Base-by-base conservation (phyloP, 78 protist species). In the Andalucia godoyi region DNA sequence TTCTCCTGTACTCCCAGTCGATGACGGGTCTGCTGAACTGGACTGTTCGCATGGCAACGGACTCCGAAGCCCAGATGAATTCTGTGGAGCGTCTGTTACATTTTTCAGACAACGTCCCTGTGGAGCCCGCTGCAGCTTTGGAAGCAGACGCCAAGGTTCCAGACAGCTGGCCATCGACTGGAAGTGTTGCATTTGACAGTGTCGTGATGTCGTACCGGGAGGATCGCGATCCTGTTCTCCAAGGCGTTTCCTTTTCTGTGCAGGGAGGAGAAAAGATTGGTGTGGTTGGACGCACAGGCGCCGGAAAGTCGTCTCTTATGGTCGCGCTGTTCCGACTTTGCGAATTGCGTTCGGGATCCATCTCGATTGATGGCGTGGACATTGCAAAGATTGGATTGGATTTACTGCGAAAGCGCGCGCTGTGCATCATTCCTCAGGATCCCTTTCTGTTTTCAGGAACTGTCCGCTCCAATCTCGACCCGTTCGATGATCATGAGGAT, bases 231-330 rank as follows among this genome's bases (percentile, higher is more conserved):
- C 79, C 68, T 46, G 86, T 77, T 18, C 79, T 75, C 29, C 54
- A 68, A 15, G 80, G 72, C 38, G 43, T 86, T 25, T 32, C 51
- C 49, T 52, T 71, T 10, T 5, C 4, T 18, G 66, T 85, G 45
- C 45, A 60, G 33, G 57, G 84, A 21, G 57, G 50, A 4, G 73
- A 70, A 25, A 91, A 86, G 72, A 40, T 88, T 57, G 93, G 93
- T 55, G 72, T 88, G 27, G 82, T 81, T 6, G 94, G 94, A 32
- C 50, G 95, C 10, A 89, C 95, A 1, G 92, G 92, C 34, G 67
- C 84, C 0, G 92, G 92, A 17, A 86, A 86, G 60, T 33, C 61
- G 10, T 54, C 79, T 1, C 64, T 77, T 4, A 69, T 81, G 40
- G 6, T 59, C 18, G 75, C 84, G 2, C 61, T 86, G n/a, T 77